Evolutionary conservation across 2,329 filamentous ascomycete genomes (phyloP).

Genomic region (Cylindrodendrum hubeiense): DNA sequence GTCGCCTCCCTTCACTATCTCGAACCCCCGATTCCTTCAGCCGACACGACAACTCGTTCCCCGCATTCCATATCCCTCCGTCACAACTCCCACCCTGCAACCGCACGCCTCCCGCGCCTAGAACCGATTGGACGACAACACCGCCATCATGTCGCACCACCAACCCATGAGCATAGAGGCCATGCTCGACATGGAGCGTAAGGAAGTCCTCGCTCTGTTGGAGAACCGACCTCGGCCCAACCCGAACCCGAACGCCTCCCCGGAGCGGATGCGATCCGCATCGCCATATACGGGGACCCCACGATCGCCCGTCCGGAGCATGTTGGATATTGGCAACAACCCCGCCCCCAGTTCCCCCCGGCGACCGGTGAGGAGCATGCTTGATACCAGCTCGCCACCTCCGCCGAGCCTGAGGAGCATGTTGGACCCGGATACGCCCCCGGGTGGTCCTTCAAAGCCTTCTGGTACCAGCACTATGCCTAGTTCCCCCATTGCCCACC

Average conservation of each 20-base stretch:
- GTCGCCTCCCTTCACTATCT: background rate
- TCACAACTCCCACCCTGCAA: background rate
- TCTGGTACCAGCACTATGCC: constrained; percentile 50
- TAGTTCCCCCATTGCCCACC: constrained; percentile 45
- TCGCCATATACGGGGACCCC: constrained; percentile 68
- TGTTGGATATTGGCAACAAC: constrained; percentile 42
- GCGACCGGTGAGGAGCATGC: constrained; percentile 71
- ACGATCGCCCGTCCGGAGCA: constrained; percentile 75
- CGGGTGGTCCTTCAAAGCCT: constrained; percentile 34
- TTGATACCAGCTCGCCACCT: constrained; percentile 52
- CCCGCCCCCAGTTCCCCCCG: constrained; percentile 48
- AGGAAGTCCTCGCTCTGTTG: constrained; percentile 77
- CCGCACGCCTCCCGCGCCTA: constrained; percentile 4
- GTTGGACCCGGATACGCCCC: constrained; percentile 61
- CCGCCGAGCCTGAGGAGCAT: constrained; percentile 62
- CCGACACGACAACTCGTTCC: constrained; percentile 11
- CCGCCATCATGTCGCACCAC: constrained; percentile 49
- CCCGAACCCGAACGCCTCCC: constrained; percentile 40
- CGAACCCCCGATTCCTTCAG: constrained; percentile 12
- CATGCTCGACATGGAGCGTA: constrained; percentile 81
- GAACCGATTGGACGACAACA: constrained; percentile 12
- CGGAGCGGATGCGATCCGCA: constrained; percentile 58
- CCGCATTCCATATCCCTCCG: constrained; percentile 19
- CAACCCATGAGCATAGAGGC: constrained; percentile 80
- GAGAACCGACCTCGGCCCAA: constrained; percentile 60